A percentile compares a stretch with the other conserved stretches of the same genome.
Evolutionary conservation across 106 monocot species (phyloP).

Genomic region (Cymbidium sinense): DNA sequence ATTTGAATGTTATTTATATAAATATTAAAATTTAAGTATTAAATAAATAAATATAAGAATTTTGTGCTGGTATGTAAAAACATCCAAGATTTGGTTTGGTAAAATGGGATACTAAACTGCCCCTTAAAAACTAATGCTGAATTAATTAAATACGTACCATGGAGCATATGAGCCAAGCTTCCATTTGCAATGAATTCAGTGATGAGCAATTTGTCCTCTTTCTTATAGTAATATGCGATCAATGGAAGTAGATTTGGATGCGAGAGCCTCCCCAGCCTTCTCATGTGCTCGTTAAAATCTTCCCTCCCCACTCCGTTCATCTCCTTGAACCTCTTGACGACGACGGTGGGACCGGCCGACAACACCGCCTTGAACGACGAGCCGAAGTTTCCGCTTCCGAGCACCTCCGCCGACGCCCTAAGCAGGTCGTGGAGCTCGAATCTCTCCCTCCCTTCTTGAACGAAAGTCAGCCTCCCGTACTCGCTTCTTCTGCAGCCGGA

Average conservation of each 20-base stretch:
- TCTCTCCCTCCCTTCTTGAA: conserved; percentile 23
- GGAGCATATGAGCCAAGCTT: conserved; percentile 77
- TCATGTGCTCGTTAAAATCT: conserved; percentile 86
- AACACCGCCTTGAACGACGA: conserved; percentile 75
- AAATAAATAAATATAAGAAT: too few relatives aligned
- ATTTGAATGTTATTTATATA: too few relatives aligned
- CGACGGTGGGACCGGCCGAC: conserved; percentile 28
- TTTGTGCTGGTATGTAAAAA: too few relatives aligned
- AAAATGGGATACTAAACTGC: too few relatives aligned
- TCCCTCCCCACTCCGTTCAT: conserved; percentile 71
- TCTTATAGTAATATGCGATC: conserved; percentile 64
- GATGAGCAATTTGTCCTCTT: conserved; percentile 77
- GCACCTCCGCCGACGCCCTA: conserved; percentile 63
- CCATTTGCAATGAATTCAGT: conserved; percentile 53
- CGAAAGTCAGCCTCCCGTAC: conserved; percentile 32
- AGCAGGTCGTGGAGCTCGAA: conserved; percentile 70
- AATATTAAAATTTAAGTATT: too few relatives aligned
- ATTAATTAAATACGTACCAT: conserved; percentile 28
- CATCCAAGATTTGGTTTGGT: too few relatives aligned
- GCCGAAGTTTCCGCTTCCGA: conserved; percentile 82
- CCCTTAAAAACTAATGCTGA: too few relatives aligned
- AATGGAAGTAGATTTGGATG: conserved; percentile 75
- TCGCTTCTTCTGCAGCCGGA: conserved; percentile 11
- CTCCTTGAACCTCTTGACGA: conserved; percentile 83
- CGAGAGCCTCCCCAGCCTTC: conserved; percentile 59